These are phyloP conservation scores for Hypholoma fasciculare DNA, from an alignment of 768 basidiomycete species.

Conservation along the genomic window DNA sequence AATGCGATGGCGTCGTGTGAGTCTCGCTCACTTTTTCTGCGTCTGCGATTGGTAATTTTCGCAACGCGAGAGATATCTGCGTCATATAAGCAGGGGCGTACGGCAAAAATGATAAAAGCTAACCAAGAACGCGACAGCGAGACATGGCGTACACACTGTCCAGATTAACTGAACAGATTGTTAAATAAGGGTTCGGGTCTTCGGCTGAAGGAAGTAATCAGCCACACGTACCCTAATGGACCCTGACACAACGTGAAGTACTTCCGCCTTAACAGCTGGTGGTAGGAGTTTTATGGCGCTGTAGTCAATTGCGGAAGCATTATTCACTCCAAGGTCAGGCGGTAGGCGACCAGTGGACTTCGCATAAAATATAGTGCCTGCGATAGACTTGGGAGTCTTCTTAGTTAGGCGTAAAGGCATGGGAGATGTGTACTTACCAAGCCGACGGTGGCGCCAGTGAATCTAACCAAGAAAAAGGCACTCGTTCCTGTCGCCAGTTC, in stretches of 20 bases:
- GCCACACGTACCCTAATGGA: constrained; percentile 57
- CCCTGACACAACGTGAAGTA: constrained; percentile 53
- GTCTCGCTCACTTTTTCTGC: constrained; percentile 7
- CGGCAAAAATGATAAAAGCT: constrained; percentile 11
- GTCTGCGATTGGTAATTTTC: constrained; percentile 35
- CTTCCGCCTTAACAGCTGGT: constrained; percentile 40
- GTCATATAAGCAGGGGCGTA: constrained; percentile 5
- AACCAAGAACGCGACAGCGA: constrained; percentile 67
- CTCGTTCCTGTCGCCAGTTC: constrained; percentile 80
- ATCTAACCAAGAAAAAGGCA: constrained; percentile 85
- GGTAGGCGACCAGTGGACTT: constrained; percentile 51
- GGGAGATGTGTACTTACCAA: constrained; percentile 48
- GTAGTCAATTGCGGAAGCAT: constrained; percentile 54
- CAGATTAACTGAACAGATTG: constrained; percentile 56
- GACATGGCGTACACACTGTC: constrained; percentile 69
- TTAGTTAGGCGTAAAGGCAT: constrained; percentile 15
- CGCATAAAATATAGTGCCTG: constrained; percentile 72
- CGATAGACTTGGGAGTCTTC: constrained; percentile 54
- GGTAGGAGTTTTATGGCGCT: constrained; percentile 49
- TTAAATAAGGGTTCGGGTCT: constrained; percentile 4
- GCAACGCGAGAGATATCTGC: constrained; percentile 43
- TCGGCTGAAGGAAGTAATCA: neutral
- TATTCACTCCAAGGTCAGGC: constrained; percentile 38
- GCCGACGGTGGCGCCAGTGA: constrained; percentile 83
- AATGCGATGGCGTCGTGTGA: constrained; percentile 20